phyloP scores from a whole-genome alignment of 331 rosid species.

The Spiraea crenata region DNA sequence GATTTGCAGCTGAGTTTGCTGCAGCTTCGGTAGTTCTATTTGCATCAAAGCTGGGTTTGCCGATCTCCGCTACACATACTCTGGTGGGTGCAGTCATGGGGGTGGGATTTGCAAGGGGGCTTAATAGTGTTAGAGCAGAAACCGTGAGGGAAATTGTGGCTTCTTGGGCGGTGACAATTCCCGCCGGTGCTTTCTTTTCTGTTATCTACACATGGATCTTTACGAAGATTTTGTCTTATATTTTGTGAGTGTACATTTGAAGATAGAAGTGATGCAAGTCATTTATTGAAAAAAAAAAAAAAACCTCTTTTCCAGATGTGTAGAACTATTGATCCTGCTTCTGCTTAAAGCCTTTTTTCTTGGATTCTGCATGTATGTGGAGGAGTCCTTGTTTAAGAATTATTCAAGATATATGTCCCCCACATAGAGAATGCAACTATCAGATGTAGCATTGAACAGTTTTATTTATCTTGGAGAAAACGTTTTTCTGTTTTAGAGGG shows the following conservation, averaged over 20 bases:
- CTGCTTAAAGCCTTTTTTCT: background rate
- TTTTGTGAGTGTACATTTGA: conserved; percentile 51
- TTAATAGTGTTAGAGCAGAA: conserved; percentile 83
- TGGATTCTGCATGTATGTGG: background rate
- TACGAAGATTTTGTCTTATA: conserved; percentile 61
- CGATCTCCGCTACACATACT: conserved; percentile 94
- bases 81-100: conserved; percentile 99
- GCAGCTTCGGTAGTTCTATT: conserved; percentile 90
- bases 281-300: conserved; percentile 19
- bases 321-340: conserved; percentile 6
- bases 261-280: conserved; percentile 30
- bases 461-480: too few relatives aligned
- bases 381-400: background rate
- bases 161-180: conserved; percentile 94
- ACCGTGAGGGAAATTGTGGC: conserved; percentile 90
- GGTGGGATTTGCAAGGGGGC: conserved; percentile 93
- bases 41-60: conserved; percentile 83
- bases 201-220: conserved; percentile 89
- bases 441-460: background rate
- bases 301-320: conserved; percentile 21
- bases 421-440: background rate
- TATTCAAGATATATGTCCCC: background rate
- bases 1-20: conserved; percentile 99
- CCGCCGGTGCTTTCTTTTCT: conserved; percentile 72
- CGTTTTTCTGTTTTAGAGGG: background rate